Evolutionary conservation across 139 green algal genomes (phyloP).

Genomic region (Pycnococcus provasolii): DNA sequence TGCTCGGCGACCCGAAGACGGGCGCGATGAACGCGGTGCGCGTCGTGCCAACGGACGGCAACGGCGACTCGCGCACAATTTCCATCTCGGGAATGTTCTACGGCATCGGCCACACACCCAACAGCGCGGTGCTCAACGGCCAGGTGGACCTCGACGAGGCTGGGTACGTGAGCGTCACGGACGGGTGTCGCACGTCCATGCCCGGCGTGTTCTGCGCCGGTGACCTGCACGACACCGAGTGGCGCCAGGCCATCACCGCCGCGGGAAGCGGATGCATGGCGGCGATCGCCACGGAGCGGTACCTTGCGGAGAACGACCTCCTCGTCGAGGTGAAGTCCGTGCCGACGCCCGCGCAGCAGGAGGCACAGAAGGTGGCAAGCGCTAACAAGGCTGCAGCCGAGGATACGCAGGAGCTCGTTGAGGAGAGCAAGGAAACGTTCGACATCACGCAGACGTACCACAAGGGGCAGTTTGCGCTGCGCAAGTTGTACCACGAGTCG

Average conservation of each 20-base stretch:
- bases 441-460: constrained; percentile 54
- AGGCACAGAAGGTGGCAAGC: not conserved
- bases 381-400: not conserved
- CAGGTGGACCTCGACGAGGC: constrained; percentile 75
- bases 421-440: constrained; percentile 45
- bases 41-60: constrained; percentile 1
- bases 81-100: constrained; percentile 86
- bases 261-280: constrained; percentile 90
- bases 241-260: constrained; percentile 87
- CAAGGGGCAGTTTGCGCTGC: constrained; percentile 82
- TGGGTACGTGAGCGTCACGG: constrained; percentile 75
- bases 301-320: constrained; percentile 58
- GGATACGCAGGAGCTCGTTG: constrained; percentile 18
- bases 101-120: constrained; percentile 92
- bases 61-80: not conserved
- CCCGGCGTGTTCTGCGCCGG: constrained; percentile 81
- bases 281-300: constrained; percentile 82
- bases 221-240: constrained; percentile 86
- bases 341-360: not conserved
- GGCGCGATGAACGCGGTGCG: constrained; percentile 9
- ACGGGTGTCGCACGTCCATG: constrained; percentile 48
- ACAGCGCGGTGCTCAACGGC: constrained; percentile 45
- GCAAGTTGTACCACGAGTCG: constrained; percentile 94
- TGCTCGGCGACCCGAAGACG: constrained; percentile 37
- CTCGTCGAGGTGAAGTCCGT: not conserved